phyloP scores from a whole-genome alignment of 768 basidiomycete species.

The Rickenella mellea region DNA sequence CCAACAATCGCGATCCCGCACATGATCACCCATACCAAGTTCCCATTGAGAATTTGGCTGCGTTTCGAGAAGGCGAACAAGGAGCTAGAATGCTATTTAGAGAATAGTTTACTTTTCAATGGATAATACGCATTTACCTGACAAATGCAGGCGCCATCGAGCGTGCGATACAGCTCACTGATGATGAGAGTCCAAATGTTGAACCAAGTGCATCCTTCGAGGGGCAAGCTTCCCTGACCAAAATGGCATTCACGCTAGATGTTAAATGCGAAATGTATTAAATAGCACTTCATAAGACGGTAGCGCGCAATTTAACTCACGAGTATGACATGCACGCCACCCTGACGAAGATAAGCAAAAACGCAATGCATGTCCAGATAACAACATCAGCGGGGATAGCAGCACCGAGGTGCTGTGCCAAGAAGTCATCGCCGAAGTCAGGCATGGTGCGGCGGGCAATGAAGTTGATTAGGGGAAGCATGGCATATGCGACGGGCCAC shows the following conservation, averaged over 20 bases:
- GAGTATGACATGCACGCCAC: constrained; percentile 7
- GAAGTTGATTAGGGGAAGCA: constrained; percentile 7
- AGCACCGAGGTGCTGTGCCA: constrained; percentile 2
- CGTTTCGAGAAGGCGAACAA: constrained; percentile 45
- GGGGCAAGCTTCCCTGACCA: constrained; percentile 46
- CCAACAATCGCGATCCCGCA: neutral
- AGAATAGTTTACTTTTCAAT: too few species aligned
- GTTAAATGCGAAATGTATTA: neutral
- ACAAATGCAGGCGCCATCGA: constrained; percentile 51
- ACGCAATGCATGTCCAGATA: constrained; percentile 4
- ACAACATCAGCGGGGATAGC: neutral
- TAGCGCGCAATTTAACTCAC: neutral
- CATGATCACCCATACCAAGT: constrained; percentile 45
- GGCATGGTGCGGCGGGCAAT: constrained; percentile 1
- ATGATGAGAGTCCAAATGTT: constrained; percentile 54
- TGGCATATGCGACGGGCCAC: constrained; percentile 8
- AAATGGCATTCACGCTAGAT: constrained; percentile 50
- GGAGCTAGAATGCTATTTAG: constrained; percentile 26
- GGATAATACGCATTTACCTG: constrained; percentile 25
- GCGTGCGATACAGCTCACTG: constrained; percentile 32
- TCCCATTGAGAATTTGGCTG: constrained; percentile 38
- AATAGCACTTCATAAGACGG: neutral
- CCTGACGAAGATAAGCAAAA: neutral
- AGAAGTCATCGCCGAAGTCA: constrained; percentile 17
- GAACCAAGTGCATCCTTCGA: constrained; percentile 44